Base-by-base conservation (phyloP, 1,139 yeast genomes). In the Blastobotrys malaysiensis region DNA sequence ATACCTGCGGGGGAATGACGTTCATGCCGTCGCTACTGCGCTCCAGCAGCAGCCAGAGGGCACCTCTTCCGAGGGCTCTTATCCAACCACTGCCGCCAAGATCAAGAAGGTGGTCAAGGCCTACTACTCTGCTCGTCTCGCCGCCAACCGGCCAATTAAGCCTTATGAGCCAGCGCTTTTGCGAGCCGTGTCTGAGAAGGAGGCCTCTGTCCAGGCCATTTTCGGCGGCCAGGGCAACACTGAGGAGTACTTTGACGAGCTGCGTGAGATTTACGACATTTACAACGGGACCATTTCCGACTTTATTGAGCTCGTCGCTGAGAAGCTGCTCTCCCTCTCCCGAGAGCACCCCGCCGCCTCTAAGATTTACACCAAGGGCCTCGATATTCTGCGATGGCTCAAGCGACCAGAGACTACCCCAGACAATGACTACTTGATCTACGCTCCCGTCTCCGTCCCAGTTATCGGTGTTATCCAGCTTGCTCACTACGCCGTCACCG, bases 161-260 rank as follows among this genome's bases (percentile, higher is more conserved):
- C 73, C 75, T 56, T 84, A 85, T 69, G 84, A 79, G 62, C 79
- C 86, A 45, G 86, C 91, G 16, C 73, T 84, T 52, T 74, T 83
- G 65, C 77, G 83, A 64, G 81, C 93, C 31, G 88, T 82, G 54
- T 71, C 80, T 24, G 73, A 74, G 57, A 74, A 77, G 50, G 73
- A 76, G 43, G 90, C 95, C 53, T 75, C 78, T 59, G 73, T 90
- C 56, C 83, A 80, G 58, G 96, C 97, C 59, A 84, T 93, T 61
- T 93, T 93, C 66, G 99, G 99, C 71, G 99, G 99, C 66, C 99
- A 93, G 77, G 99, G 99, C 75, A 91, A 89, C 75, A 85, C 96
- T 52, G 98, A 95, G 69, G 98, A 93, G 70, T 93, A 90, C 77
- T 93, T 93, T 68, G 97, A 91, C 69, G 99, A 95, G 77, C 82